These are phyloP conservation scores for Cephaloascus fragrans DNA, from an alignment of 805 yeast genomes.

Conservation along the genomic window DNA sequence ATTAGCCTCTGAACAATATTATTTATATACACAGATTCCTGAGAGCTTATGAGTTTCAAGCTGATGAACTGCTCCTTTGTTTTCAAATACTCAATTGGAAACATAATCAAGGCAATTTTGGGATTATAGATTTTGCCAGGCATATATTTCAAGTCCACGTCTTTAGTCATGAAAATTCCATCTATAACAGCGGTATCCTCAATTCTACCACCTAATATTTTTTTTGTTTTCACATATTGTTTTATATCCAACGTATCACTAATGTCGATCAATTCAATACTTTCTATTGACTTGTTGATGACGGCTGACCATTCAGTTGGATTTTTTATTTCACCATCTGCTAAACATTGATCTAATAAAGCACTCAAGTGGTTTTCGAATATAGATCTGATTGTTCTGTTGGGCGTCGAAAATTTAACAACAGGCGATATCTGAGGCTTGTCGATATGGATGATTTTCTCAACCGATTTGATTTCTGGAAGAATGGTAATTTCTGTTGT, in stretches of 20 bases:
- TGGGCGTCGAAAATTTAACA: not conserved
- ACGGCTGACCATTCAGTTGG: slow-evolving; percentile 50
- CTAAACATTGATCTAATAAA: slow-evolving; percentile 48
- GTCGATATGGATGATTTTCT: not conserved
- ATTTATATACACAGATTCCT: slow-evolving; percentile 75
- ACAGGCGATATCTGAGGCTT: not conserved
- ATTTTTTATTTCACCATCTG: slow-evolving; percentile 46
- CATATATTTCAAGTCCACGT: slow-evolving; percentile 76
- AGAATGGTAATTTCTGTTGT: slow-evolving; percentile 2
- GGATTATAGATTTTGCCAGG: slow-evolving; percentile 55
- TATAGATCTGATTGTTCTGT: slow-evolving; percentile 5
- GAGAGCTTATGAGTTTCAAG: slow-evolving; percentile 74
- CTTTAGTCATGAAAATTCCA: slow-evolving; percentile 81
- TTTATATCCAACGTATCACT: slow-evolving; percentile 78
- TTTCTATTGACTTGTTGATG: slow-evolving; percentile 39
- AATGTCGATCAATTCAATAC: slow-evolving; percentile 49
- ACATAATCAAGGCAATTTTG: slow-evolving; percentile 70
- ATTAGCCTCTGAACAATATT: slow-evolving; percentile 73
- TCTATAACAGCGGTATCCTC: slow-evolving; percentile 52
- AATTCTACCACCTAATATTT: slow-evolving; percentile 67
- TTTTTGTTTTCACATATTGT: slow-evolving; percentile 81
- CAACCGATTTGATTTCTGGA: not conserved
- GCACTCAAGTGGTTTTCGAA: slow-evolving; percentile 36
- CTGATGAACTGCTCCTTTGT: slow-evolving; percentile 75
- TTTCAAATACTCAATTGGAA: slow-evolving; percentile 79